These are phyloP conservation scores for Hyphodiscus hymeniophilus DNA, from an alignment of 495 filamentous ascomycete genomes.

Conservation along the genomic window DNA sequence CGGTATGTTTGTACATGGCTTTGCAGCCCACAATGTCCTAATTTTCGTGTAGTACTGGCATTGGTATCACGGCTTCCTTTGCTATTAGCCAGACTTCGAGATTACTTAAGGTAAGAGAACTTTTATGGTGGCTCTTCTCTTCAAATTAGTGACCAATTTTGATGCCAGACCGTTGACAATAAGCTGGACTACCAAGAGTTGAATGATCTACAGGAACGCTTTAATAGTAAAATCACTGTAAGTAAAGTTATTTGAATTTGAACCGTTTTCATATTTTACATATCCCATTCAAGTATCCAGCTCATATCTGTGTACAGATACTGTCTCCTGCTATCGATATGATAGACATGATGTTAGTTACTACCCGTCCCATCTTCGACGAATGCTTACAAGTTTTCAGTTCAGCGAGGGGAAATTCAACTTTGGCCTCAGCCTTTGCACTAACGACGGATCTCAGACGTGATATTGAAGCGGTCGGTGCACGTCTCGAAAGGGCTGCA, in stretches of 20 bases:
- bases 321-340: constrained; percentile 89
- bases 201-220: constrained; percentile 56
- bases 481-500: constrained; percentile 63
- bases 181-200: constrained; percentile 61
- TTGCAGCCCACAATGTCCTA: constrained; percentile 8
- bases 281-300: not conserved
- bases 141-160: not conserved
- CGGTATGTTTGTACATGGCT: constrained; percentile 30
- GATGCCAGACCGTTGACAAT: constrained; percentile 57
- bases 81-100: constrained; percentile 75
- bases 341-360: constrained; percentile 77
- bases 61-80: constrained; percentile 79
- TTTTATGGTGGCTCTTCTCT: not conserved
- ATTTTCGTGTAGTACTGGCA: constrained; percentile 55
- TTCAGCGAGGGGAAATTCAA: constrained; percentile 89
- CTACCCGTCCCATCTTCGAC: not conserved
- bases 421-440: constrained; percentile 79
- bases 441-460: constrained; percentile 80
- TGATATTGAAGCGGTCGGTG: constrained; percentile 80
- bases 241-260: constrained; percentile 13
- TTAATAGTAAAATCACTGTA: constrained; percentile 79
- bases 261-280: not conserved
- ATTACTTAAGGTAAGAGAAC: constrained; percentile 66
- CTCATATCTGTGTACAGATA: constrained; percentile 43
- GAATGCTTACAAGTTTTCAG: constrained; percentile 28